Evolutionary conservation across 208 protist genomes (phyloP).

Genomic region (Wallacemonas sp.): DNA sequence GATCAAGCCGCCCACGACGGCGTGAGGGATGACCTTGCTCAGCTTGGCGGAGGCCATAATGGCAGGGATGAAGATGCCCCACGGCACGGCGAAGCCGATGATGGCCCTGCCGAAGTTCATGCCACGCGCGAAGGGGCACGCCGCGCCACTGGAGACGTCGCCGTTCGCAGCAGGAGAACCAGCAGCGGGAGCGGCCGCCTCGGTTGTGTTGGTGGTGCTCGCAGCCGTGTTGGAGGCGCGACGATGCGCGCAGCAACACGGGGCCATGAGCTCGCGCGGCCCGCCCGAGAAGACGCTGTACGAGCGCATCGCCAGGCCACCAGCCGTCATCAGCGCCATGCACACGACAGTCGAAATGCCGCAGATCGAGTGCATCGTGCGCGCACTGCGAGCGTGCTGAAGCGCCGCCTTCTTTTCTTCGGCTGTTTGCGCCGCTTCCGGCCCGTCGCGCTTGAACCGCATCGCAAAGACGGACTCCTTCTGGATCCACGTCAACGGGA

Average conservation of each 20-base stretch:
- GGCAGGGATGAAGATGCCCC: constrained; percentile 26
- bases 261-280: not conserved
- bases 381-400: not conserved
- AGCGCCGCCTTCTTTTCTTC: constrained; percentile 18
- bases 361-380: constrained; percentile 3
- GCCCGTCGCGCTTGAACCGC: constrained; percentile 5
- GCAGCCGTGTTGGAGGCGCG: not conserved
- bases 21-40: constrained; percentile 21
- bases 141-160: constrained; percentile 16
- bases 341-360: constrained; percentile 7
- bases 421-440: not conserved
- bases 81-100: constrained; percentile 29
- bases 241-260: too few relatives aligned
- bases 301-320: constrained; percentile 18
- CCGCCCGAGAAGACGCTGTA: constrained; percentile 14
- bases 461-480: constrained; percentile 28
- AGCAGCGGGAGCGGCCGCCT: not conserved
- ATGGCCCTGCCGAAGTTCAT: constrained; percentile 26
- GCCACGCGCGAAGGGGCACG: not conserved
- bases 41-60: constrained; percentile 10
- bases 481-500: constrained; percentile 30
- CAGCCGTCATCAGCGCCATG: constrained; percentile 14
- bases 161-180: too few relatives aligned
- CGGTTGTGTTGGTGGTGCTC: constrained; percentile 17
- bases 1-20: constrained; percentile 23